A percentile compares a stretch with the other conserved stretches of the same genome.
Conservation (phyloP, 2,329 filamentous ascomycete species). For the Ascochyta koolunga region DNA sequence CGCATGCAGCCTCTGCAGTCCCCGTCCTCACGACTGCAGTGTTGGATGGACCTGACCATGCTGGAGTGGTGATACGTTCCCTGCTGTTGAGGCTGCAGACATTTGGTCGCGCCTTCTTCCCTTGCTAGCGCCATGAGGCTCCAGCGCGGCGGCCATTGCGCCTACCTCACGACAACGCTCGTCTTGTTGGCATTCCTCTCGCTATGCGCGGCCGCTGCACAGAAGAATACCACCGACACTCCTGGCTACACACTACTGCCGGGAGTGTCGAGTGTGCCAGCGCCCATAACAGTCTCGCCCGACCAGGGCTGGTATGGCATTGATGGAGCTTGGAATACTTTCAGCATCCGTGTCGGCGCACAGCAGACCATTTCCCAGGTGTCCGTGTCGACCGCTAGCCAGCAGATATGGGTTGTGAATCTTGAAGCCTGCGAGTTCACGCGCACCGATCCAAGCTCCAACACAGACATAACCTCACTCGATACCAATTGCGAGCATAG, state of each 20-base stretch:
- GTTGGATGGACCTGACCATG: not conserved
- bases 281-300: slow-evolving; percentile 42
- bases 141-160: slow-evolving; percentile 15
- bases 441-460: slow-evolving; percentile 55
- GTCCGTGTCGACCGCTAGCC: slow-evolving; percentile 69
- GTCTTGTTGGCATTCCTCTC: slow-evolving; percentile 21
- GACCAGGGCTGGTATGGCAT: slow-evolving; percentile 49
- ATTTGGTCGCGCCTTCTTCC: slow-evolving; percentile 6
- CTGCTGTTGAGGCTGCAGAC: slow-evolving; percentile 8
- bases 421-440: slow-evolving; percentile 38
- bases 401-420: slow-evolving; percentile 71
- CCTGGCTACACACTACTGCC: slow-evolving; percentile 26
- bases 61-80: slow-evolving; percentile 9
- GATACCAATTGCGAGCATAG: slow-evolving; percentile 55
- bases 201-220: slow-evolving; percentile 29
- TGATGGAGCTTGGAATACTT: slow-evolving; percentile 67
- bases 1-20: not conserved
- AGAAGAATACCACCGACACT: slow-evolving; percentile 30
- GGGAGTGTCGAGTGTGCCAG: slow-evolving; percentile 31
- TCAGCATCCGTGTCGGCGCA: slow-evolving; percentile 64
- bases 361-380: slow-evolving; percentile 62
- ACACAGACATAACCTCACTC: slow-evolving; percentile 30
- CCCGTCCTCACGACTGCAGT: not conserved
- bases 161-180: slow-evolving; percentile 22
- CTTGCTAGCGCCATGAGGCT: slow-evolving; percentile 11